Evolutionary conservation across 2,329 filamentous ascomycete genomes (phyloP).

Genomic region (Bretziella fagacearum): DNA sequence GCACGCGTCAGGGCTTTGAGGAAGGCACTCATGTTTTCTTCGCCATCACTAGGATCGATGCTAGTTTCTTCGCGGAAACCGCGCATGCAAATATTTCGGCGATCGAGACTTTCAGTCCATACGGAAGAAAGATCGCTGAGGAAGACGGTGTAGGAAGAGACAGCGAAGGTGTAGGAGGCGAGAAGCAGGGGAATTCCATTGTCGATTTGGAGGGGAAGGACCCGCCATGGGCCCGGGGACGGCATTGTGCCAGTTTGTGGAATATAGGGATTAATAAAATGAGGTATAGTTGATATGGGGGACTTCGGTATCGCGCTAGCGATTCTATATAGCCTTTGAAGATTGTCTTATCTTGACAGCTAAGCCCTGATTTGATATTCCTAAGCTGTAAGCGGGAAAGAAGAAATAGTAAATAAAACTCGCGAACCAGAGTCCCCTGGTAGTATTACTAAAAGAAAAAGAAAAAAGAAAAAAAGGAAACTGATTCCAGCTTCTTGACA

Average conservation of each 20-base stretch:
- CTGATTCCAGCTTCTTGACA: no score
- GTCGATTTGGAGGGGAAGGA: slow-evolving; percentile 27
- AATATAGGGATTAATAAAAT: neutral
- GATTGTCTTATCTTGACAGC: no score
- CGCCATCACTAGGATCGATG: slow-evolving; percentile 56
- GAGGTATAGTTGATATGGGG: neutral
- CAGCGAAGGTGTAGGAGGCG: slow-evolving; percentile 39
- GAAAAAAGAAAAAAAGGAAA: no score
- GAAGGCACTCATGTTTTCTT: slow-evolving; percentile 49
- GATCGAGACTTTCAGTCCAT: slow-evolving; percentile 52
- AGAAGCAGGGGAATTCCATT: slow-evolving; percentile 41
- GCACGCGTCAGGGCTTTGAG: slow-evolving; percentile 42
- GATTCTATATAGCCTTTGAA: no score
- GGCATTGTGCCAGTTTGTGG: slow-evolving; percentile 19
- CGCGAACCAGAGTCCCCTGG: no score
- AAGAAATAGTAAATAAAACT: no score
- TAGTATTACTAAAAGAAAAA: no score
- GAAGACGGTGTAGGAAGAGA: slow-evolving; percentile 43
- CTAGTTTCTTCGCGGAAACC: slow-evolving; percentile 46
- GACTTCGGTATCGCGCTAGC: no score
- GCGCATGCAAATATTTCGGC: slow-evolving; percentile 43
- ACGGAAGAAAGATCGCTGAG: slow-evolving; percentile 56
- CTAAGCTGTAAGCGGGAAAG: no score
- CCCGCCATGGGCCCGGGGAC: slow-evolving; percentile 28
- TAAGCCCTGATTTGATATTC: no score